Conservation (phyloP, 371 early-diverging fungal genomes). For the Mucor ambiguus region DNA sequence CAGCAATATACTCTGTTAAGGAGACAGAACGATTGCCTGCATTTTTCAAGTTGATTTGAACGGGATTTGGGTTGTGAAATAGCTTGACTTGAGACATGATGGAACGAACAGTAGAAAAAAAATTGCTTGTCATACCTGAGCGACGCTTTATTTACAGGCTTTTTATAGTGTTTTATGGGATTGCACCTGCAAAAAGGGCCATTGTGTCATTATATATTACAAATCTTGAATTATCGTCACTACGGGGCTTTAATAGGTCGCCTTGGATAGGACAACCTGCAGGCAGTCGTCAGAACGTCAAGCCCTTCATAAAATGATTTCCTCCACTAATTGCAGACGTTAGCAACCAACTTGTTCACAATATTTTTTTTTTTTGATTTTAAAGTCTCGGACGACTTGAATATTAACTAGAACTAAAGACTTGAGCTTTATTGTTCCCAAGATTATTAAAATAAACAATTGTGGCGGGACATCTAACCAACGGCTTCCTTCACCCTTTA, state of each 20-base stretch:
- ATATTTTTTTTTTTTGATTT: too few relatives aligned
- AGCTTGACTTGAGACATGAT: conserved; percentile 33
- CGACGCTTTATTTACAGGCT: background rate
- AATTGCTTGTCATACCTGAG: conserved; percentile 7
- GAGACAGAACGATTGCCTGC: conserved; percentile 27
- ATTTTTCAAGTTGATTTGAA: conserved; percentile 5
- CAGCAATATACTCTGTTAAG: conserved; percentile 39
- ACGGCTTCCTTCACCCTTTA: too few relatives aligned
- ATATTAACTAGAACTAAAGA: too few relatives aligned
- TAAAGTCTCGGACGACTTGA: too few relatives aligned
- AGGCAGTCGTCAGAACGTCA: too few relatives aligned
- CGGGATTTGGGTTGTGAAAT: conserved; percentile 19
- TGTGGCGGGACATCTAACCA: background rate
- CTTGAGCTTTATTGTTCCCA: too few relatives aligned
- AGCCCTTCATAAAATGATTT: too few relatives aligned
- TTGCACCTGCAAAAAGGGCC: background rate
- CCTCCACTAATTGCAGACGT: too few relatives aligned
- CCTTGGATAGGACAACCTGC: too few relatives aligned
- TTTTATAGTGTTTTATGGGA: background rate
- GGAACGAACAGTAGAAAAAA: background rate
- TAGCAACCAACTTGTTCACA: too few relatives aligned
- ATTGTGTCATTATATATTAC: background rate
- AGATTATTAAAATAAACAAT: too few relatives aligned
- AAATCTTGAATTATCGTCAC: conserved; percentile 1
- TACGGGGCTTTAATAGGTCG: too few relatives aligned